These are phyloP conservation scores for Kurtzmaniella natalensis DNA, from an alignment of 1,139 yeast species.

Conservation along the genomic window DNA sequence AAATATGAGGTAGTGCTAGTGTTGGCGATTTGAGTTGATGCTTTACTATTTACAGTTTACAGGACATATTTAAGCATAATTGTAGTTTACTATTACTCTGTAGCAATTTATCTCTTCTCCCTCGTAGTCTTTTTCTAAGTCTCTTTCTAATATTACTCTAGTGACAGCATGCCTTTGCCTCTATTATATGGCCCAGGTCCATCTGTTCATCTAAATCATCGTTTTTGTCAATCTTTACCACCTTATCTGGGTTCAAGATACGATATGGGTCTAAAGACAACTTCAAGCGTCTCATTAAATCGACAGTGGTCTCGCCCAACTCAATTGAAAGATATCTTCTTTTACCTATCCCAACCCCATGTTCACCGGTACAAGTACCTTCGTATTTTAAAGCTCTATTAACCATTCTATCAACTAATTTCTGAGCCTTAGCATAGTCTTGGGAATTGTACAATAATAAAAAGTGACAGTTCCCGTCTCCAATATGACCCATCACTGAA, in stretches of 20 bases:
- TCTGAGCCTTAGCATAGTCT: conserved; percentile 33
- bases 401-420: conserved; percentile 47
- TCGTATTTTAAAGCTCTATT: conserved; percentile 39
- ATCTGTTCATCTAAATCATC: conserved; percentile 32
- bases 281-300: conserved; percentile 42
- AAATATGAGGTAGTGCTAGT: too few relatives aligned
- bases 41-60: too few relatives aligned
- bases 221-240: conserved; percentile 33
- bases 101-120: too few relatives aligned
- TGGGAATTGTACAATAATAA: conserved; percentile 44
- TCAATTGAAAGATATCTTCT: conserved; percentile 33
- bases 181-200: conserved; percentile 18
- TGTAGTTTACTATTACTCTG: too few relatives aligned
- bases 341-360: conserved; percentile 46
- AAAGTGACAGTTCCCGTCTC: conserved; percentile 62
- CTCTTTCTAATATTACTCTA: conserved; percentile 2
- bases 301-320: conserved; percentile 33
- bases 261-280: conserved; percentile 36
- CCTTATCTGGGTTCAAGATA: conserved; percentile 42
- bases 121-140: too few relatives aligned
- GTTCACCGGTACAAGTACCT: conserved; percentile 48
- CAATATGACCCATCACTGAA: conserved; percentile 58
- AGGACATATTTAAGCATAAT: too few relatives aligned
- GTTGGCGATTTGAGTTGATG: too few relatives aligned
- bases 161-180: conserved; percentile 10